These are phyloP conservation scores for Amniculicola lignicola DNA, from an alignment of 495 filamentous ascomycete species.

Conservation along the genomic window DNA sequence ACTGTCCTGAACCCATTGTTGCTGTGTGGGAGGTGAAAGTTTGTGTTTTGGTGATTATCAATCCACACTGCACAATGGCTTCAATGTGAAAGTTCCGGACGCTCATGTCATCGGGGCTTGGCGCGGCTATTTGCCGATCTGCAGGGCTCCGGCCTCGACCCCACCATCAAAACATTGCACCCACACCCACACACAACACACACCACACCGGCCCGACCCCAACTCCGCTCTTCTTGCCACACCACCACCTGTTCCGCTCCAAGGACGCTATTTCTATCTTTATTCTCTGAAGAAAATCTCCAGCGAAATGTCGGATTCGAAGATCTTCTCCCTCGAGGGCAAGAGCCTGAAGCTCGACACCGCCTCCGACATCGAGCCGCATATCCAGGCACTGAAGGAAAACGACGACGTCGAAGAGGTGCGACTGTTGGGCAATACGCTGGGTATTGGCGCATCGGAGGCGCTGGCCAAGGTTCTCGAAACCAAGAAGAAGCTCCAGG, in stretches of 20 bases:
- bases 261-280: too few species aligned
- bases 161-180: not conserved
- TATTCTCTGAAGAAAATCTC: slow-evolving; percentile 21
- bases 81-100: not conserved
- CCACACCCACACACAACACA: slow-evolving; percentile 18
- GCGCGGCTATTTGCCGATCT: not conserved
- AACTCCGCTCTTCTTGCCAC: not conserved
- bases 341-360: slow-evolving; percentile 87
- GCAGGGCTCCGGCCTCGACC: not conserved
- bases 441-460: slow-evolving; percentile 83
- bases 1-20: slow-evolving; percentile 34
- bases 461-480: slow-evolving; percentile 74
- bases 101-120: not conserved
- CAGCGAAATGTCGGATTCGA: slow-evolving; percentile 53
- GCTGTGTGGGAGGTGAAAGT: too few species aligned
- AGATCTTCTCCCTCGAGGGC: slow-evolving; percentile 86
- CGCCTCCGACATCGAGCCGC: slow-evolving; percentile 78
- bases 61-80: not conserved
- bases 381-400: slow-evolving; percentile 69
- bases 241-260: not conserved
- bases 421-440: slow-evolving; percentile 79
- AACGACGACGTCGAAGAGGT: slow-evolving; percentile 78
- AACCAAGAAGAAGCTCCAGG: slow-evolving; percentile 74
- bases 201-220: too few species aligned
- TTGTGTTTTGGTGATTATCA: slow-evolving; percentile 19